Conservation (phyloP, 441 rosid genomes). For the Populus tomentosa region DNA sequence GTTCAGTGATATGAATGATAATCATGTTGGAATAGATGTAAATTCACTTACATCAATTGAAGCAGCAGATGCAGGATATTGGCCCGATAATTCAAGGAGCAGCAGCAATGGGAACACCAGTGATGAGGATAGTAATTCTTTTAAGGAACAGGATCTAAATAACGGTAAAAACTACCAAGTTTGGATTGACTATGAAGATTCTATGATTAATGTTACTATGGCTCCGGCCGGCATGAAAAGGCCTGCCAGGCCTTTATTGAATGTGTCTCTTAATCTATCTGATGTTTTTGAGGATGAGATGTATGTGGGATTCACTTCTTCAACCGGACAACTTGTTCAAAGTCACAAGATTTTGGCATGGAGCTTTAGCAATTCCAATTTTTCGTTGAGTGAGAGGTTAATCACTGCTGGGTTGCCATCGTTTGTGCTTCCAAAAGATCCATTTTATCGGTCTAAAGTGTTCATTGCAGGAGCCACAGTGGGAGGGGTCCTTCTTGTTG, state of each 20-base stretch:
- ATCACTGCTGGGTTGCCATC: conserved; percentile 61
- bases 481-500: conserved; percentile 31
- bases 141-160: conserved; percentile 44
- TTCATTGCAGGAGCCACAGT: conserved; percentile 48
- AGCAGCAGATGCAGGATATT: conserved; percentile 42
- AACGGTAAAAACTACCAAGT: conserved; percentile 64
- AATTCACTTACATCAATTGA: conserved; percentile 48
- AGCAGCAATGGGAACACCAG: not conserved
- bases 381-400: conserved; percentile 44
- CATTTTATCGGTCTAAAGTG: conserved; percentile 41
- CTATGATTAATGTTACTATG: conserved; percentile 46
- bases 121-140: conserved; percentile 2
- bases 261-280: conserved; percentile 38
- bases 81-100: conserved; percentile 25
- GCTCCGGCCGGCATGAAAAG: conserved; percentile 35
- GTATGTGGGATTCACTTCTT: conserved; percentile 62
- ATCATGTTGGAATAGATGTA: conserved; percentile 61
- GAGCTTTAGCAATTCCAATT: conserved; percentile 64
- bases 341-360: conserved; percentile 62
- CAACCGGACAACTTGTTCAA: conserved; percentile 51
- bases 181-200: conserved; percentile 61
- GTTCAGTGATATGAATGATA: conserved; percentile 42
- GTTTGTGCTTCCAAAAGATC: conserved; percentile 43
- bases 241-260: conserved; percentile 44
- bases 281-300: conserved; percentile 55